Evolutionary conservation across 225 moss, liverwort and hornwort genomes (phyloP).

Genomic region (Pseudoscleropodium purum): DNA sequence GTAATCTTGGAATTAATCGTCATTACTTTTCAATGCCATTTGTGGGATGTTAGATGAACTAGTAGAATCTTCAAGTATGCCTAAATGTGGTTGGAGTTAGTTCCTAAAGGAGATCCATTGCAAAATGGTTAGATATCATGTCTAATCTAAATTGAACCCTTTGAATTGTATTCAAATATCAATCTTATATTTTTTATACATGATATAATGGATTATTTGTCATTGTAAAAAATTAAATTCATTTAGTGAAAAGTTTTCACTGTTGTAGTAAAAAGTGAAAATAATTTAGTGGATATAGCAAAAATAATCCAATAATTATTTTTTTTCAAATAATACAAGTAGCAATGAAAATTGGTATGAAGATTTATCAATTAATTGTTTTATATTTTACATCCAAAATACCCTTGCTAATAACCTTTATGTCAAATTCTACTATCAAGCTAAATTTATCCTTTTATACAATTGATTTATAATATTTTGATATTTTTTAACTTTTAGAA

Average conservation of each 20-base stretch:
- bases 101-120: not conserved
- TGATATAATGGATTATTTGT: not conserved
- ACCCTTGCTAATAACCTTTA: not conserved
- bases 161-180: not conserved
- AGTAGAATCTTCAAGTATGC: accelerated
- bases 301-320: not conserved
- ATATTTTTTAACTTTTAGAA: not conserved
- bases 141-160: not conserved
- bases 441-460: not conserved
- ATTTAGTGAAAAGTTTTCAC: accelerated
- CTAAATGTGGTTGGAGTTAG: accelerated
- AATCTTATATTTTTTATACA: not conserved
- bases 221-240: accelerated
- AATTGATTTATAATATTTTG: not conserved
- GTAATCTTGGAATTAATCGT: not conserved
- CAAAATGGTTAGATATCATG: not conserved
- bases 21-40: not conserved
- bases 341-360: not conserved
- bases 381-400: not conserved
- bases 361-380: not conserved
- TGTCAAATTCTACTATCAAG: not conserved
- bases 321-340: not conserved
- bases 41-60: accelerated
- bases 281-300: not conserved
- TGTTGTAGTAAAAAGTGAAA: not conserved